Evolutionary conservation across 305 asterid species (phyloP).

Genomic region (Fraxinus baroniana): DNA sequence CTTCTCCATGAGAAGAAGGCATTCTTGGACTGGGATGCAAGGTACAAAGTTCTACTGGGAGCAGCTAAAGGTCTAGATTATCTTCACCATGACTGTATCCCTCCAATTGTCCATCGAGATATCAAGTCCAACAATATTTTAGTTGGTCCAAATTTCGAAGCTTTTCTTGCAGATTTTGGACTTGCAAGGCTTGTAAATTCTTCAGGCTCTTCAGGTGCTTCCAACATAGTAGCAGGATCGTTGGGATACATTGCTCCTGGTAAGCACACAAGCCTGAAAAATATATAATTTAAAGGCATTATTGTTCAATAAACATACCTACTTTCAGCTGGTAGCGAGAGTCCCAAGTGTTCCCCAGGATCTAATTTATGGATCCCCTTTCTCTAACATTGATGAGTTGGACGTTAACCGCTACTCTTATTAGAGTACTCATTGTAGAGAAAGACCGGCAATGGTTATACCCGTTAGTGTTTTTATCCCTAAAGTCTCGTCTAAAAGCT

Average conservation of each 20-base stretch:
- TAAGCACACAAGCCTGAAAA: constrained; percentile 27
- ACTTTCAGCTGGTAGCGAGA: background rate
- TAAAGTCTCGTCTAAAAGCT: background rate
- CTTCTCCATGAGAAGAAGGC: constrained; percentile 50
- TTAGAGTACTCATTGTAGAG: too few species aligned
- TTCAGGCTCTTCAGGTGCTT: constrained; percentile 42
- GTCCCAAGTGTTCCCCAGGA: too few species aligned
- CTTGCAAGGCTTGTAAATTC: constrained; percentile 60
- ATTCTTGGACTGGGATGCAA: constrained; percentile 60
- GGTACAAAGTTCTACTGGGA: constrained; percentile 62
- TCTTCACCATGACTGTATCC: constrained; percentile 76
- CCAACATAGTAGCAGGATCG: constrained; percentile 59
- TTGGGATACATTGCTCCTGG: constrained; percentile 83
- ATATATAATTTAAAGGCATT: background rate
- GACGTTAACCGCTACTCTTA: too few species aligned
- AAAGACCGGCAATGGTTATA: too few species aligned
- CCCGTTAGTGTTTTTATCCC: too few species aligned
- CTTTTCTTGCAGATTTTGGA: constrained; percentile 76
- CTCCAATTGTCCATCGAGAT: constrained; percentile 70
- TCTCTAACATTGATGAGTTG: too few species aligned
- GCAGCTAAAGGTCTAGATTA: constrained; percentile 71
- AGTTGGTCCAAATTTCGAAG: constrained; percentile 60
- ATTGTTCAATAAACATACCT: background rate
- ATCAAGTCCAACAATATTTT: constrained; percentile 68
- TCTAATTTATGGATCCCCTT: too few species aligned